These are phyloP conservation scores for Chaetomium cochliodes DNA, from an alignment of 495 filamentous ascomycete genomes.

Conservation along the genomic window DNA sequence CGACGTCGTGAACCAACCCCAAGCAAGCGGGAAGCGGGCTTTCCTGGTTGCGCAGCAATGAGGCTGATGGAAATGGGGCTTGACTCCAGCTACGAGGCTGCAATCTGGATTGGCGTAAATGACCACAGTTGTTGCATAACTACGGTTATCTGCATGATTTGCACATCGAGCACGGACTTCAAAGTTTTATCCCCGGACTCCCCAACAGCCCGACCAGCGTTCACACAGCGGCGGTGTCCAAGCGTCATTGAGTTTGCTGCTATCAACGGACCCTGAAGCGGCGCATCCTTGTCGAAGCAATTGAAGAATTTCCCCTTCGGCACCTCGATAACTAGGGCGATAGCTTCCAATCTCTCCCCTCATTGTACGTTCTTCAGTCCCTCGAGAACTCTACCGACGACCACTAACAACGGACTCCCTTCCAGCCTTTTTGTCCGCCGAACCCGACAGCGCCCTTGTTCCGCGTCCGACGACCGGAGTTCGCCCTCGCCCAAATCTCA, in stretches of 20 bases:
- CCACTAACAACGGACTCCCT: conserved; percentile 3
- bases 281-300: conserved; percentile 6
- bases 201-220: too few species aligned
- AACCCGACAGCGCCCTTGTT: background rate
- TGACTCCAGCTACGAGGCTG: conserved; percentile 18
- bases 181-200: conserved; percentile 3
- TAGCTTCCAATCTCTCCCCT: conserved; percentile 14
- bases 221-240: conserved; percentile 2
- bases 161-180: background rate
- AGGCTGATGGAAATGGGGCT: conserved; percentile 24
- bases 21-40: conserved; percentile 20
- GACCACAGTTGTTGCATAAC: conserved; percentile 2
- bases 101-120: background rate
- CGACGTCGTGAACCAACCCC: conserved; percentile 11
- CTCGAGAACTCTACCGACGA: background rate
- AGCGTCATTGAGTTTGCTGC: conserved; percentile 9
- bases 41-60: conserved; percentile 13
- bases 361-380: conserved; percentile 14
- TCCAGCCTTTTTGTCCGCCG: background rate
- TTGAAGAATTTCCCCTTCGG: conserved; percentile 10
- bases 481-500: background rate
- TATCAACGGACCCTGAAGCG: conserved; percentile 12
- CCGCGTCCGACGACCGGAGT: conserved; percentile 20
- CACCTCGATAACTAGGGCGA: background rate
- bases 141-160: background rate